Base-by-base conservation (phyloP, 1,139 yeast species). In the Geotrichum aggregatum region DNA sequence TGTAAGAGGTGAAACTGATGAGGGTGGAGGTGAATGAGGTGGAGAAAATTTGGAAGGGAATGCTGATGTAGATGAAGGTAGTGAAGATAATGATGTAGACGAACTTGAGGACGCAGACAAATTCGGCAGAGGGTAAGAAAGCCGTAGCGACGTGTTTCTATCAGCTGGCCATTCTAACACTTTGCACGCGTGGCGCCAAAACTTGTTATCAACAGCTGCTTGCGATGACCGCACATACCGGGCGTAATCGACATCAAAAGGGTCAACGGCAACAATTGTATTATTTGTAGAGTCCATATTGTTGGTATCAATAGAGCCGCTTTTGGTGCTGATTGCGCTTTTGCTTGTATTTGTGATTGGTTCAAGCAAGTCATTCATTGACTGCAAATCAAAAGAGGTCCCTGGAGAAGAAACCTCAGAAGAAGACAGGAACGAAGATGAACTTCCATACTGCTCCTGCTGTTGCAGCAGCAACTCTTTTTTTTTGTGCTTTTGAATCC, bases 131-230 rank as follows among this genome's bases (percentile, higher is more conserved):
- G n/a, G 41, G 16, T 24, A 42, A 5, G 49, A 30, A n/a, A 47
- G 44, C 24, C 2, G 10, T 22, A 47, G 35, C 3, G 47, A 35
- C 7, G 24, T n/a, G 16, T 14, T 16, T 5, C 26, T 21, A 7
- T 14, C 24, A 19, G 36, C 21, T 7, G 48, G 44, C 54, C 54
- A 52, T 38, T 39, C 41, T 18, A 52, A 35, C 11, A 39, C 33
- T 16, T 40, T 19, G 24, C 35, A 24, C 2, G 54, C 49, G 5
- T 40, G 22, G 2, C 26, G 35, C 47, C 51, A 44, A 14, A 52
- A 30, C 16, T 47, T 31, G 14, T 38, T 16, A 14, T 40, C 49
- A 8, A 18, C 30, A 19, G 26, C 21, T n/a, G 43, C 43, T 10
- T 38, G 38, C 5, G 14, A 13, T 7, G 42, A 34, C 3, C 44